Evolutionary conservation across 768 basidiomycete species (phyloP).

Genomic region (Lanmaoa pseudosensibilis): DNA sequence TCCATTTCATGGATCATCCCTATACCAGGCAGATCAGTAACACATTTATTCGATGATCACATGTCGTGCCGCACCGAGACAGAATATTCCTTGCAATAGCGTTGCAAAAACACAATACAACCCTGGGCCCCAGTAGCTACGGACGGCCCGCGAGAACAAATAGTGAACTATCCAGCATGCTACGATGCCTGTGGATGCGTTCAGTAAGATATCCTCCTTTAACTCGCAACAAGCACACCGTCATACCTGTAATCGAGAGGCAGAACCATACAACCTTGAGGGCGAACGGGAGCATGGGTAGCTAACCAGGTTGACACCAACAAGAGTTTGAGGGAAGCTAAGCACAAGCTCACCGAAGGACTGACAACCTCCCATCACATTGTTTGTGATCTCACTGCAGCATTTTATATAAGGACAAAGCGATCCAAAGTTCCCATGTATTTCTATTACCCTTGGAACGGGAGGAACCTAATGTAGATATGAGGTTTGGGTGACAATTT

Average conservation of each 20-base stretch:
- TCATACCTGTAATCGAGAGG: slow-evolving; percentile 53
- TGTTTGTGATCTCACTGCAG: neutral
- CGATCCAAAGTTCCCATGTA: slow-evolving; percentile 7
- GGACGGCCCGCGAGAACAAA: slow-evolving; percentile 44
- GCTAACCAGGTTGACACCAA: neutral
- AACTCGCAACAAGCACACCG: neutral
- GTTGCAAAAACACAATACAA: slow-evolving; percentile 52
- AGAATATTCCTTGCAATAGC: slow-evolving; percentile 55
- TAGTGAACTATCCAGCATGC: slow-evolving; percentile 50
- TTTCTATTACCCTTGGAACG: neutral
- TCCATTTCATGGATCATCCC: slow-evolving; percentile 68
- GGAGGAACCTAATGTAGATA: neutral
- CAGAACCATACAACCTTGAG: slow-evolving; percentile 60
- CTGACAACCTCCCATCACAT: neutral
- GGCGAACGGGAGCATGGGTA: slow-evolving; percentile 52
- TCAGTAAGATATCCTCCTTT: neutral
- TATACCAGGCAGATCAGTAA: slow-evolving; percentile 23
- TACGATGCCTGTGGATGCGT: slow-evolving; percentile 42
- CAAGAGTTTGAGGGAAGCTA: neutral
- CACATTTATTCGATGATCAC: neutral
- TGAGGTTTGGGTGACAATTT: neutral
- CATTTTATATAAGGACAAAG: neutral
- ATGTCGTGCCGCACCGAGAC: slow-evolving; percentile 46
- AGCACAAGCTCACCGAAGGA: neutral
- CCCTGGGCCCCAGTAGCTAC: slow-evolving; percentile 48